Evolutionary conservation across 2,329 filamentous ascomycete genomes (phyloP).

Genomic region (Torrubiella hemipterigena): DNA sequence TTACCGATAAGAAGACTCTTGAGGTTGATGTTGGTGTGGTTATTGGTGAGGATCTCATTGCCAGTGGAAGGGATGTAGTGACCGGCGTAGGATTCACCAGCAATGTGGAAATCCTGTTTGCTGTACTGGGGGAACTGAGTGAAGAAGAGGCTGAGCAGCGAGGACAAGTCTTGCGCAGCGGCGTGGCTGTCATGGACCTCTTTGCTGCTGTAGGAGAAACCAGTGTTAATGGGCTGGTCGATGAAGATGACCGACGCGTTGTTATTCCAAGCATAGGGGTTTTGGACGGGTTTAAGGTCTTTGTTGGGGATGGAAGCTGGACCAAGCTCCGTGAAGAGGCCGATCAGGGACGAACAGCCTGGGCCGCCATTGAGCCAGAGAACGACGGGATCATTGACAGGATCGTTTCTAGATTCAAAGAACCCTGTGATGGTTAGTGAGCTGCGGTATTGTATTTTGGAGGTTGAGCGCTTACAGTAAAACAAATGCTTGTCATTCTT

Average conservation of each 20-base stretch:
- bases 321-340: conserved; percentile 94
- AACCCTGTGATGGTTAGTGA: conserved; percentile 47
- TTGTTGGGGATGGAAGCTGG: conserved; percentile 82
- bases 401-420: conserved; percentile 97
- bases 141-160: conserved; percentile 95
- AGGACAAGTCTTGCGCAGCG: conserved; percentile 95
- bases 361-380: conserved; percentile 94
- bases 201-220: conserved; percentile 90
- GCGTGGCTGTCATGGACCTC: conserved; percentile 87
- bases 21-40: conserved; percentile 96
- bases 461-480: conserved; percentile 42
- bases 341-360: conserved; percentile 91
- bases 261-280: conserved; percentile 88
- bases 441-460: not conserved
- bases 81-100: conserved; percentile 88
- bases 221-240: conserved; percentile 96
- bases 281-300: conserved; percentile 63
- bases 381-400: conserved; percentile 89
- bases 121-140: conserved; percentile 96
- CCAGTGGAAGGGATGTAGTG: conserved; percentile 94
- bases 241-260: conserved; percentile 99
- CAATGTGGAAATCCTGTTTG: conserved; percentile 93
- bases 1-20: conserved; percentile 94
- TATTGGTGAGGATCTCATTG: conserved; percentile 81
- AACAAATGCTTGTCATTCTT: conserved; percentile 97